Percentiles rank a stretch among this genome's conserved stretches.
Evolutionary conservation across 2,329 filamentous ascomycete genomes (phyloP).

Genomic region (Ophiostoma novo-ulmi): DNA sequence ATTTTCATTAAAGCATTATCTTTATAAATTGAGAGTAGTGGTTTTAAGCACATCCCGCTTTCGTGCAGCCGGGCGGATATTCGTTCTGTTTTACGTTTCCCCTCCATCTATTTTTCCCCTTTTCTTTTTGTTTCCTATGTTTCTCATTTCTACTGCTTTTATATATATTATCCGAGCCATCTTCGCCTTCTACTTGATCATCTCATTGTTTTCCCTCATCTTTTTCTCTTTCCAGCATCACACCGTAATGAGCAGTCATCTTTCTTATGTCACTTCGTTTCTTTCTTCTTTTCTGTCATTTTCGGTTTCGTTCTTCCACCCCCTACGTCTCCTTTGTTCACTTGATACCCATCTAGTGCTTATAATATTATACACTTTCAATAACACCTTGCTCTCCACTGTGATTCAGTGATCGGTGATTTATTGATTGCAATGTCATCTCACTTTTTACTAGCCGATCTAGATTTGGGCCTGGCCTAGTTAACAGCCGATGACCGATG

Average conservation of each 20-base stretch:
- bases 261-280: neutral
- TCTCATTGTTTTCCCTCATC: neutral
- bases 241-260: neutral
- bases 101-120: neutral
- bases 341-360: slow-evolving; percentile 22
- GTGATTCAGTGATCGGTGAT: neutral
- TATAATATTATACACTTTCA: slow-evolving; percentile 19
- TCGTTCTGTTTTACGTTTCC: neutral
- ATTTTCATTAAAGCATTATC: neutral
- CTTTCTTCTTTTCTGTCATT: neutral
- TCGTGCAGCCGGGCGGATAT: neutral
- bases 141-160: no score
- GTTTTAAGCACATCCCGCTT: neutral
- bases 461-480: neutral
- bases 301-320: neutral
- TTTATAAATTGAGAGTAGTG: neutral
- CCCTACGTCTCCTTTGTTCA: neutral
- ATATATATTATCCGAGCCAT: no score
- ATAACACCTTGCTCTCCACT: neutral
- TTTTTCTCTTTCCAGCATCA: neutral
- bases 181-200: neutral
- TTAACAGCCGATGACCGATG: no score
- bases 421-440: neutral
- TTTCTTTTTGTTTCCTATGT: neutral
- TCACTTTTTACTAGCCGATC: neutral